Conservation (phyloP, 2,329 filamentous ascomycete species). For the Ramularia endophylla region DNA sequence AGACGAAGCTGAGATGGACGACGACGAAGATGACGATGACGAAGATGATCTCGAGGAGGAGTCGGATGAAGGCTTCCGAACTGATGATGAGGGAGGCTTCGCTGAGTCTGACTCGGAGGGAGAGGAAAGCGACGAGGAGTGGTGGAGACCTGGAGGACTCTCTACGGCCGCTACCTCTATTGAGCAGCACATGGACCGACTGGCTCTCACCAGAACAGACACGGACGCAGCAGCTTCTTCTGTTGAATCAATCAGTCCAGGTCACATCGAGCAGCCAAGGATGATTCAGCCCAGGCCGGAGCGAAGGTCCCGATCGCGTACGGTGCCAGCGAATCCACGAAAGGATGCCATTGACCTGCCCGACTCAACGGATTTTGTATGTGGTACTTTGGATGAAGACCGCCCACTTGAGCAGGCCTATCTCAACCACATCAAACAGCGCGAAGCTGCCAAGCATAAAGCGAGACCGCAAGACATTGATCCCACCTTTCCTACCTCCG, state of each 20-base stretch:
- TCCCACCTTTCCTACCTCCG: constrained; percentile 92
- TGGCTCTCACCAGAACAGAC: constrained; percentile 39
- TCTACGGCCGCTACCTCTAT: constrained; percentile 50
- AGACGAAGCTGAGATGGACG: constrained; percentile 41
- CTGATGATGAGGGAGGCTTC: constrained; percentile 70
- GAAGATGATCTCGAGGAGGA: constrained; percentile 56
- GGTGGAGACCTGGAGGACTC: constrained; percentile 57
- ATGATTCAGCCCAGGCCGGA: constrained; percentile 8
- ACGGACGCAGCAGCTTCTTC: constrained; percentile 50
- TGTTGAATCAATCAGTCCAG: constrained; percentile 45
- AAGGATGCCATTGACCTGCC: constrained; percentile 64
- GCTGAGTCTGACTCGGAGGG: constrained; percentile 64
- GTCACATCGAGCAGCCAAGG: constrained; percentile 8
- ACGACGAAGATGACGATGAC: constrained; percentile 45
- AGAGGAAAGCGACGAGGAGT: constrained; percentile 61
- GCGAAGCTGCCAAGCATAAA: constrained; percentile 74
- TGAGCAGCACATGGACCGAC: constrained; percentile 42
- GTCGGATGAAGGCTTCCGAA: constrained; percentile 67
- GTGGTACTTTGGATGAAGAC: constrained; percentile 93
- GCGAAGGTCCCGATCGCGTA: constrained; percentile 26
- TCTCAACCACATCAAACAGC: constrained; percentile 73
- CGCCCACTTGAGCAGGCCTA: constrained; percentile 92
- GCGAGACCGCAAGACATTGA: constrained; percentile 94
- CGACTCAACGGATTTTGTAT: constrained; percentile 99
- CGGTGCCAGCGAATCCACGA: constrained; percentile 31